Evolutionary conservation across 495 filamentous ascomycete species (phyloP), one percentile per base, ranked within the genome.

Genomic region (Aspergillus bridgeri): DNA sequence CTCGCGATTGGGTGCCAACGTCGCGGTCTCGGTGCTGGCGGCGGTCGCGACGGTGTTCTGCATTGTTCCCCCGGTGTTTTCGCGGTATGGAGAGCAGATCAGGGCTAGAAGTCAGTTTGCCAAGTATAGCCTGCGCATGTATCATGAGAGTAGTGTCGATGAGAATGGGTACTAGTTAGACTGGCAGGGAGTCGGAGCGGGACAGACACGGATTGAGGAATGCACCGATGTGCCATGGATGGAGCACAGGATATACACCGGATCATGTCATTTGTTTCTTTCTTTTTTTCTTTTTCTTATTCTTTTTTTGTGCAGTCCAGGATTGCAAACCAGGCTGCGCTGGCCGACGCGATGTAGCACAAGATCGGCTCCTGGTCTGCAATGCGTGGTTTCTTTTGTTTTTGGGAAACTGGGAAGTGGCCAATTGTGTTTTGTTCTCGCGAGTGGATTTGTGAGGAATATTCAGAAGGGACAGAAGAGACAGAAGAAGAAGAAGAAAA

Each of bases 71-170:
- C 69, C 75, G 8, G 56, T 81, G 29, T 78, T 82, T 49, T 55
- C 75, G 9, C 64, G 69, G n/a, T 79, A 72, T 64, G 79, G 81
- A 3, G 70, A 70, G 65, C 51, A 54, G 19, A 71, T 84, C 18
- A 58, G 81, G 38, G 62, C 69, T 27, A 57, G 68, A 24, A 84
- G 81, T 61, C 65, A 69, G 18, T 83, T 83, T 66, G 80, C 80
- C 24, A 69, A 64, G 24, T 75, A 79, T 45, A 81, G 77, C 48
- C 65, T 70, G 69, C 59, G 69, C 49, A 72, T 78, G 38, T 73
- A 76, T 53, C 55, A 67, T 48, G 69, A 73, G 44, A 62, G 60
- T 33, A 64, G 60, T 53, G 60, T 69, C 3, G 67, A 65, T 20
- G 61, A 64, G 43, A 60, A 65, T 33, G 64, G 64, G 29, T 62